Evolutionary conservation across 345 rosid species (phyloP), one percentile per base, ranked within the genome.

Genomic region (Lumnitzera racemosa): DNA sequence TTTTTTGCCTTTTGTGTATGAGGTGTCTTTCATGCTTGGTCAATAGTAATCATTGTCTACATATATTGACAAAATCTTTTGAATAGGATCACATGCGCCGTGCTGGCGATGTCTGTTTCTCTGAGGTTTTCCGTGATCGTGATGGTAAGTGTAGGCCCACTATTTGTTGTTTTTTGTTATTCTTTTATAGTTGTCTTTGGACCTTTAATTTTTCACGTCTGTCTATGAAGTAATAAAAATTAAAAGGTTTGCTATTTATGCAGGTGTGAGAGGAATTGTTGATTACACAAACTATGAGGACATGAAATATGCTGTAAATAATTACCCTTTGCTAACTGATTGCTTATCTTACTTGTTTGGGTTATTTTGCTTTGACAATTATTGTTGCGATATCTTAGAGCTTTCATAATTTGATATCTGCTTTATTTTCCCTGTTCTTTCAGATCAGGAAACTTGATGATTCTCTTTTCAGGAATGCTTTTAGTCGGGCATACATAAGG

Each of bases 71-170:
- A 46, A 12, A 53, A 25, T 24, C 56, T 51, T 51, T 49, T 55
- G 63, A 50, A 66, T 72, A 88, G 99, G 99, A 94, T 74, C 99
- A 94, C 78, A 94, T 94, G 99, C 92, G 99, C 51, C 74, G 74
- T 65, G 99, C 97, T 72, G 99, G 99, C 64, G 99, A 90, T 80
- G 99, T 90, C 60, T 86, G 95, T 69, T 94, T 94, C 59, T 88
- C 99, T 69, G 87, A 90, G 75, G 97, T 94, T 16, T 94, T 84
- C 59, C 90, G 85, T 20, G 90, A 86, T 57, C 91, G 88, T 46
- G 86, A 85, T 63, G 97, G 99, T 94, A 67, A 71, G 80, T 49
- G 12, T 7, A 43, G 15, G 8, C 20, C 12, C 27, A 16, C 2
- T 17, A 10, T 2, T 51, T 61, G 50, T 14, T 31, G 3, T 49